A percentile compares a stretch with the other conserved stretches of the same genome.
These are phyloP conservation scores for Rosa hybrid DNA, from an alignment of 331 rosid species.

Conservation along the genomic window DNA sequence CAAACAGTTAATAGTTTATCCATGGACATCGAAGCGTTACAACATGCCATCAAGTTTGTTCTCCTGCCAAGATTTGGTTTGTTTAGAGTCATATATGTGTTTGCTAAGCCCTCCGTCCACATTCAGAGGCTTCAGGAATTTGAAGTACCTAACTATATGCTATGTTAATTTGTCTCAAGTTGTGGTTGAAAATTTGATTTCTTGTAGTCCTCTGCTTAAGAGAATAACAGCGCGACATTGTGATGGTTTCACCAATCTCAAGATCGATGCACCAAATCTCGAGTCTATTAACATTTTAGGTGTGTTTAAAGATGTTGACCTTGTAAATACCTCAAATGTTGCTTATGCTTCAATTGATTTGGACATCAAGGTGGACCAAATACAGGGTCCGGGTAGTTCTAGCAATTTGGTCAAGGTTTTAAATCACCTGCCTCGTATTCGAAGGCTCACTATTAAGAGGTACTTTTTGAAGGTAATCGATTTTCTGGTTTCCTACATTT, in stretches of 20 bases:
- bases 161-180: constrained; percentile 12
- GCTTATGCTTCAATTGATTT: constrained; percentile 27
- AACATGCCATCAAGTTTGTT: too few relatives aligned
- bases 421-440: constrained; percentile 38
- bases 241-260: constrained; percentile 46
- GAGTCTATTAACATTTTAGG: constrained; percentile 31
- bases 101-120: constrained; percentile 12
- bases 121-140: background rate
- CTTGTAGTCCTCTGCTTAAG: constrained; percentile 49
- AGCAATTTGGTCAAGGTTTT: constrained; percentile 56
- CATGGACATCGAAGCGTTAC: too few relatives aligned
- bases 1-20: too few relatives aligned
- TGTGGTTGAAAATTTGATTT: constrained; percentile 48
- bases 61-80: too few relatives aligned
- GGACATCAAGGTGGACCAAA: constrained; percentile 16
- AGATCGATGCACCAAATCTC: constrained; percentile 52
- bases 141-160: background rate
- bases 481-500: too few relatives aligned
- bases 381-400: constrained; percentile 21
- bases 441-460: constrained; percentile 41
- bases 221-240: constrained; percentile 41
- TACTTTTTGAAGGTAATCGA: constrained; percentile 52
- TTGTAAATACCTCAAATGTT: constrained; percentile 43
- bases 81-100: background rate
- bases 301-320: constrained; percentile 35